Evolutionary conservation across 495 filamentous ascomycete genomes (phyloP), one percentile per base, ranked within the genome.

Genomic region (Xylaria intraflava): DNA sequence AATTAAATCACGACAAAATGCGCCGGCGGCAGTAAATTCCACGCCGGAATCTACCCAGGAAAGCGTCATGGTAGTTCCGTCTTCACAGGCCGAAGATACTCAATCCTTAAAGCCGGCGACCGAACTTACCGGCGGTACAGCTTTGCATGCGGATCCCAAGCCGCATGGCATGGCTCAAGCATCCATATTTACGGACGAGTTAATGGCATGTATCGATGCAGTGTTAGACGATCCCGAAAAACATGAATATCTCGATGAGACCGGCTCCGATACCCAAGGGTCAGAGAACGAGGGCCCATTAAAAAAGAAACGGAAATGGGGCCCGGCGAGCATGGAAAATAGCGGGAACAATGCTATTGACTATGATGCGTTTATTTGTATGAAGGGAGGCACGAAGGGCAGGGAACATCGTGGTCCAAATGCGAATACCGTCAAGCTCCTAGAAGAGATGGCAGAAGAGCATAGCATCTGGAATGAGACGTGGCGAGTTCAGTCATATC

Each of bases 401-500:
- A 30, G 59, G 4, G 50, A 51, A 14, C 42, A 53, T 8, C 66
- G 68, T 40, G 65, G 64, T 36, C 88, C 89, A 0, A 97, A 97
- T 62, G 70, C 70, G 1, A 69, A 78, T 9, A 95, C 89, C 0
- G 92, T 94, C 48, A 78, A 84, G 26, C 67, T 91, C n/a, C 73
- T 96, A 6, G 80, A 91, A 57, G 74, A 87, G 57, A 92, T 96
- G 89, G 75, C 80, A 45, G 82, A 87, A 50, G 89, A 94, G 68
- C 96, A 96, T 65, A 81, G 74, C 2, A 76, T 82, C 12, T 82
- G 76, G 6, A 74, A 80, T 10, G 93, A 98, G 61, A 75, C 82
- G n/a, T 98, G 91, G 88, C 83, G 89, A 5, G 76, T 75, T 0
- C 66, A 81, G 2, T 86, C 89, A 17, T 96, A 96, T 63, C 84